Percentiles rank a stretch among this genome's conserved stretches.
Conservation (phyloP, 169 alveolate genomes). For the Cryptosporidium canis region DNA sequence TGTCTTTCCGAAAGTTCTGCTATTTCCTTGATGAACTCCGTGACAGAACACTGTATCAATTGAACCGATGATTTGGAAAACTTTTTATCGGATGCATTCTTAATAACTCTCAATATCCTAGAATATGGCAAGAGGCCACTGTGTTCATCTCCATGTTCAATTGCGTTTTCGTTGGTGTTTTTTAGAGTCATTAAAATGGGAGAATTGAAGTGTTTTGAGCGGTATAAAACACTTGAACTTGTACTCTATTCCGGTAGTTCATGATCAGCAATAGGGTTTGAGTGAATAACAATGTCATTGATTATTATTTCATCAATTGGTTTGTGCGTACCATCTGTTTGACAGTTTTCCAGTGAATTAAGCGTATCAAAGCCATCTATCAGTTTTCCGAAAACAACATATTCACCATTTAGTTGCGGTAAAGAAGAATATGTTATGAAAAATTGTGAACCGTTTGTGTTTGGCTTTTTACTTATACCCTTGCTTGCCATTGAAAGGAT, state of each 20-base stretch:
- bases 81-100: slow-evolving; percentile 19
- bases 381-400: slow-evolving; percentile 91
- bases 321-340: slow-evolving; percentile 79
- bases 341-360: slow-evolving; percentile 87
- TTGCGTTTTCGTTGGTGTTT: neutral
- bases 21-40: slow-evolving; percentile 17
- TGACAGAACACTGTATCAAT: neutral
- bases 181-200: neutral
- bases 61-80: slow-evolving; percentile 21
- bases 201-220: neutral
- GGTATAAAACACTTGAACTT: neutral
- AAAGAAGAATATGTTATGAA: slow-evolving; percentile 91
- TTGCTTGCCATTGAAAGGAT: slow-evolving; percentile 91
- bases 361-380: slow-evolving; percentile 92
- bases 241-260: slow-evolving; percentile 10
- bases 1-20: slow-evolving; percentile 63
- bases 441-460: slow-evolving; percentile 92
- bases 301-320: slow-evolving; percentile 85
- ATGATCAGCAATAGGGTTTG: slow-evolving; percentile 71
- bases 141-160: neutral
- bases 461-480: slow-evolving; percentile 81
- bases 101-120: slow-evolving; percentile 9
- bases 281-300: slow-evolving; percentile 66
- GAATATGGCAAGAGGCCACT: slow-evolving; percentile 15
- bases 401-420: slow-evolving; percentile 90